Conservation (phyloP, 2,329 filamentous ascomycete species). For the Exserohilum rostratum region DNA sequence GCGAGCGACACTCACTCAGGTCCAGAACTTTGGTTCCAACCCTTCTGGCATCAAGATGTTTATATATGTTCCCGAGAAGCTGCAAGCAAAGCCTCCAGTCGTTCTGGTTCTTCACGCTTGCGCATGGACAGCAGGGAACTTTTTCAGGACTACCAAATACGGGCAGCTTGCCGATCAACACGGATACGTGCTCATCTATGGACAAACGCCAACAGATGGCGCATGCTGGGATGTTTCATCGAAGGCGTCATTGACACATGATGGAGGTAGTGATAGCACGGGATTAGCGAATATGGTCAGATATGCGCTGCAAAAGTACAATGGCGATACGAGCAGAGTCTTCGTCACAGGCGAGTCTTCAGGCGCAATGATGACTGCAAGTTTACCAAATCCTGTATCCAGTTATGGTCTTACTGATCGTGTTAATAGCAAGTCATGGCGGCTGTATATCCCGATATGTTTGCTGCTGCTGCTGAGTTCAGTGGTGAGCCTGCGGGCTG, state of each 20-base stretch:
- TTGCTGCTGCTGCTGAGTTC: constrained; percentile 58
- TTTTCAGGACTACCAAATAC: neutral
- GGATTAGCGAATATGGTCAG: constrained; percentile 65
- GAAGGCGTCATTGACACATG: constrained; percentile 59
- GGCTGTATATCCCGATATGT: constrained; percentile 60
- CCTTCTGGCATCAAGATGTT: neutral
- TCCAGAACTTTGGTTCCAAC: neutral
- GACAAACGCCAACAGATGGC: neutral
- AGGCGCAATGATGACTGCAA: constrained; percentile 46
- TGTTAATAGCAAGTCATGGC: constrained; percentile 51
- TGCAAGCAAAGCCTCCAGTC: neutral
- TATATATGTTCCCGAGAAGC: neutral
- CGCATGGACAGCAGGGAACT: neutral
- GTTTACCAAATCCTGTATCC: neutral
- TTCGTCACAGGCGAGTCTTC: constrained; percentile 62
- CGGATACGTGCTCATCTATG: neutral
- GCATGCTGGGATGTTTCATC: constrained; percentile 66
- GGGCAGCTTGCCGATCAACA: neutral
- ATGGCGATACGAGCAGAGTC: constrained; percentile 58
- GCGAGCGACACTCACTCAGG: neutral
- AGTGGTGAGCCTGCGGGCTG: constrained; percentile 63
- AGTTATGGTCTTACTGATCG: neutral
- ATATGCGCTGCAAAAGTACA: constrained; percentile 61
- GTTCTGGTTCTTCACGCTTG: neutral
- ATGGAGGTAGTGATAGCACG: constrained; percentile 63